Percentiles rank a stretch among this genome's conserved stretches.
These are phyloP conservation scores for Xylaria scruposa DNA, from an alignment of 495 filamentous ascomycete species.

Conservation along the genomic window DNA sequence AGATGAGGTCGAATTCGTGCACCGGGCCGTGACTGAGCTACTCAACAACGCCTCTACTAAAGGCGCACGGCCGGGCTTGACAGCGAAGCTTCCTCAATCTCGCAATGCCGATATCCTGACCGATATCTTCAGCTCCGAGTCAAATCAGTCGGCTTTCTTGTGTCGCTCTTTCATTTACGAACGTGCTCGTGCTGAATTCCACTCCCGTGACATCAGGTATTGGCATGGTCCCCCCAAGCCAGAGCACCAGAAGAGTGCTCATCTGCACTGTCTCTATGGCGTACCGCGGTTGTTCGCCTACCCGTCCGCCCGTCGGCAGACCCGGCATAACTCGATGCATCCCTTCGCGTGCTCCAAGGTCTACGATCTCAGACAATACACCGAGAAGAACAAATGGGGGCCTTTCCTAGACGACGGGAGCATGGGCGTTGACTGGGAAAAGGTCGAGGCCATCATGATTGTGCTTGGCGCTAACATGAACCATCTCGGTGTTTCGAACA, in stretches of 20 bases:
- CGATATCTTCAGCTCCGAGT: slow-evolving; percentile 45
- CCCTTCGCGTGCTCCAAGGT: slow-evolving; percentile 65
- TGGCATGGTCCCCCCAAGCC: slow-evolving; percentile 18
- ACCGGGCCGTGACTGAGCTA: slow-evolving; percentile 43
- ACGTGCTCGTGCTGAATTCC: slow-evolving; percentile 43
- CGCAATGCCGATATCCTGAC: slow-evolving; percentile 58
- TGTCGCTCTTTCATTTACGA: slow-evolving; percentile 61
- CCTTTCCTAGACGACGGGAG: slow-evolving; percentile 63
- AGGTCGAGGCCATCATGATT: slow-evolving; percentile 69
- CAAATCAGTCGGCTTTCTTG: slow-evolving; percentile 54
- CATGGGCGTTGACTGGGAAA: slow-evolving; percentile 70
- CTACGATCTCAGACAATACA: slow-evolving; percentile 71
- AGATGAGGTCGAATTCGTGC: slow-evolving; percentile 47
- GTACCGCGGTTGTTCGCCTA: slow-evolving; percentile 46
- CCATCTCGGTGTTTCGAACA: slow-evolving; percentile 49
- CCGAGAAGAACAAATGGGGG: slow-evolving; percentile 61
- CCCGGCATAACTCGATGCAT: slow-evolving; percentile 45
- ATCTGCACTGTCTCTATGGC: slow-evolving; percentile 68
- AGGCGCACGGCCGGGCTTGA: slow-evolving; percentile 25
- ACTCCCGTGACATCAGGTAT: slow-evolving; percentile 7
- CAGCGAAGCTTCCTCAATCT: slow-evolving; percentile 42
- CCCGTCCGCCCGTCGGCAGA: slow-evolving; percentile 34
- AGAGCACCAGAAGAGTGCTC: slow-evolving; percentile 63
- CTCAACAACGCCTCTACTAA: slow-evolving; percentile 44
- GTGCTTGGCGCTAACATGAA: slow-evolving; percentile 63